phyloP scores from a whole-genome alignment of 73 alveolate species.

The Durusdinium trenchii region DNA sequence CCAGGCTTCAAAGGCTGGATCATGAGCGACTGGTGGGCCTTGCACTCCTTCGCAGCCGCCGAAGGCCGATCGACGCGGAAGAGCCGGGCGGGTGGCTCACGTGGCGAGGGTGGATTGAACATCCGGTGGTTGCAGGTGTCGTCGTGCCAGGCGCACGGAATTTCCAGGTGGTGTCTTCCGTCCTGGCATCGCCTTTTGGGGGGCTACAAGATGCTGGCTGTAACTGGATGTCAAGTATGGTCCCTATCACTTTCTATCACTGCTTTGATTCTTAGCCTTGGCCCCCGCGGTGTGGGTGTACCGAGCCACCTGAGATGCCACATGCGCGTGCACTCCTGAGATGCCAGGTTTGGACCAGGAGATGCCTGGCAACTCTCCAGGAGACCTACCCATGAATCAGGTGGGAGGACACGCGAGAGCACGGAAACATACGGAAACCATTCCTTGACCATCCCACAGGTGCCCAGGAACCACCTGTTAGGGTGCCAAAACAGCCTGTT shows the following conservation, averaged over 20 bases:
- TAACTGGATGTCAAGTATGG: not conserved
- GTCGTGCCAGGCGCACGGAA: too few species aligned
- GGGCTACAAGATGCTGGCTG: not conserved
- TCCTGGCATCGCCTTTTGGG: not conserved
- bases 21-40: constrained; percentile 95
- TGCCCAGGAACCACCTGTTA: too few species aligned
- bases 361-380: constrained; percentile 76
- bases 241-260: not conserved
- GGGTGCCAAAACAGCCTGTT: too few species aligned
- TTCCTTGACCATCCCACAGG: too few species aligned
- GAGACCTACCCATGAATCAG: constrained; percentile 35
- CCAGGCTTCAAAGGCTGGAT: constrained; percentile 40
- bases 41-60: constrained; percentile 8
- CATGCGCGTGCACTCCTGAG: too few species aligned
- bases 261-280: too few species aligned
- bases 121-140: too few species aligned
- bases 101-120: too few species aligned
- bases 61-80: not conserved
- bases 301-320: too few species aligned
- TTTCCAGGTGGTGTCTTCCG: not conserved
- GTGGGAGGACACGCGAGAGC: not conserved
- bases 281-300: too few species aligned
- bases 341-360: constrained; percentile 87
- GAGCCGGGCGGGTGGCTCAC: too few species aligned
- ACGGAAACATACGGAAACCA: too few species aligned